Evolutionary conservation across 257 asterid species (phyloP).

Genomic region (Scutellaria galericulata): DNA sequence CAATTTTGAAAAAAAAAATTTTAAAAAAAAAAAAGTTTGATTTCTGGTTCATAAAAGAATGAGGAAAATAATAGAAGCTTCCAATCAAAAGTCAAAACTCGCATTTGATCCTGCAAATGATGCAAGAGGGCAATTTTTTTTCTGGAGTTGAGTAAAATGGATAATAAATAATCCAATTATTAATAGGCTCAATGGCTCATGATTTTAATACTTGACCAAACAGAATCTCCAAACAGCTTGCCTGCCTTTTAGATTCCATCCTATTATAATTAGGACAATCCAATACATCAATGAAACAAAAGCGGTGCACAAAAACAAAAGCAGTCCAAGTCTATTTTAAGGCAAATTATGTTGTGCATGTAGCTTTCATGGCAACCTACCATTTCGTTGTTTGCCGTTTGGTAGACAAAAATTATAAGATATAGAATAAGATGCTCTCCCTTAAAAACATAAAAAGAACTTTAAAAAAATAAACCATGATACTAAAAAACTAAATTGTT

Average conservation of each 20-base stretch:
- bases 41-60: neutral
- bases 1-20: neutral
- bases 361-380: neutral
- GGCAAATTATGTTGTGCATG: neutral
- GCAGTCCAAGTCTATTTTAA: neutral
- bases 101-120: neutral
- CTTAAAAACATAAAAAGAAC: neutral
- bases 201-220: neutral
- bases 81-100: neutral
- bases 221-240: slow-evolving; percentile 10
- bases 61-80: slow-evolving; percentile 1
- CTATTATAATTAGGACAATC: neutral
- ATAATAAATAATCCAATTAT: neutral
- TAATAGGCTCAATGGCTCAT: neutral
- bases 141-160: neutral
- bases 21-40: neutral
- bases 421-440: neutral
- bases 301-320: neutral
- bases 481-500: neutral
- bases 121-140: neutral
- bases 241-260: slow-evolving; percentile 2
- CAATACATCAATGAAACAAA: neutral
- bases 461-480: neutral
- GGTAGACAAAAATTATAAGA: neutral
- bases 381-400: neutral